Percentiles rank a stretch among this genome's conserved stretches.
Conservation (phyloP, 495 filamentous ascomycete species). For the Talaromyces trachyspermus region DNA sequence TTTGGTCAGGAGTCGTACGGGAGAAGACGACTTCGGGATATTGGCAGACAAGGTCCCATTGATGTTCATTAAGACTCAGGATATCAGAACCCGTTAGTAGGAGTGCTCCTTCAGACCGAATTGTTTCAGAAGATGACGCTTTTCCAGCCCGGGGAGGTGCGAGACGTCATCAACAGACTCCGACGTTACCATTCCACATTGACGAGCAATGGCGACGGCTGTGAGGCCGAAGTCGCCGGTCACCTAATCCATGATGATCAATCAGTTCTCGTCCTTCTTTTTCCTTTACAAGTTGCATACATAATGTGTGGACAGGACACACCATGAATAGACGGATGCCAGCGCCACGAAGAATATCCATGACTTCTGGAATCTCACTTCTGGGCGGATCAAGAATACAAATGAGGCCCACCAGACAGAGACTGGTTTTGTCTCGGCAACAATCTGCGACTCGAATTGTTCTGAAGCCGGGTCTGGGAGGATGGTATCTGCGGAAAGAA, state of each 20-base stretch:
- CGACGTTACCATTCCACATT: constrained; percentile 51
- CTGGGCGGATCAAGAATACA: constrained; percentile 57
- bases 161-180: background rate
- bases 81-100: constrained; percentile 48
- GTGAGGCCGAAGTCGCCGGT: constrained; percentile 70
- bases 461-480: constrained; percentile 21
- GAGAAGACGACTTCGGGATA: constrained; percentile 64
- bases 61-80: constrained; percentile 46
- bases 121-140: background rate
- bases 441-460: constrained; percentile 39
- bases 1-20: constrained; percentile 66
- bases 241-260: too few species aligned
- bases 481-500: constrained; percentile 12
- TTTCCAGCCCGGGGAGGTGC: background rate
- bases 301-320: too few species aligned
- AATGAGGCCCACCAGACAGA: constrained; percentile 42
- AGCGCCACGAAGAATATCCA: constrained; percentile 46
- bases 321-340: constrained; percentile 57
- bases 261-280: too few species aligned
- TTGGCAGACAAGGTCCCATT: constrained; percentile 50
- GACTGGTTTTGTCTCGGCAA: constrained; percentile 27
- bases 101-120: too few species aligned
- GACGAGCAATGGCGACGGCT: constrained; percentile 57
- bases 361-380: constrained; percentile 46
- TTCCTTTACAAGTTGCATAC: too few species aligned